Conservation (phyloP, 495 filamentous ascomycete genomes). For the Collariella sp. region DNA sequence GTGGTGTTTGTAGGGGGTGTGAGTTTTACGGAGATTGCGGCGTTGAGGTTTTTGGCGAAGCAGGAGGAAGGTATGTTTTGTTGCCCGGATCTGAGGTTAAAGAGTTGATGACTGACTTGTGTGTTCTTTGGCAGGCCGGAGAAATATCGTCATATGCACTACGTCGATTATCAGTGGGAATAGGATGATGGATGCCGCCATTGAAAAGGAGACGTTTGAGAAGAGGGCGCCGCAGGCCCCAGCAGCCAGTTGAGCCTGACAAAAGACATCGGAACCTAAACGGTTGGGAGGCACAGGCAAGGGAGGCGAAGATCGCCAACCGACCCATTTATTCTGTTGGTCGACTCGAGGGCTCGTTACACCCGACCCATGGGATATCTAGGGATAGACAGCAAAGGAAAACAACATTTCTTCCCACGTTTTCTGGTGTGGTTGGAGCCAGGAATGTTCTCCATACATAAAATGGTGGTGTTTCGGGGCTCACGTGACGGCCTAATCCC, state of each 20-base stretch:
- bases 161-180: conserved; percentile 87
- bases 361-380: too few species aligned
- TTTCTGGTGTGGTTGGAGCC: background rate
- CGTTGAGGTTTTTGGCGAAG: conserved; percentile 79
- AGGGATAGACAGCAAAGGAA: too few species aligned
- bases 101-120: background rate
- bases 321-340: too few species aligned
- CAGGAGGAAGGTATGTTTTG: conserved; percentile 62
- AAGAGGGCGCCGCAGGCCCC: conserved; percentile 22
- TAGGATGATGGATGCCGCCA: conserved; percentile 78
- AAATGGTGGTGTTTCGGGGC: background rate
- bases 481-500: conserved; percentile 18
- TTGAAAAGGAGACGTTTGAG: conserved; percentile 63
- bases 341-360: background rate
- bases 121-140: conserved; percentile 36
- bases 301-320: too few species aligned
- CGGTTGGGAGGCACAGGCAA: background rate
- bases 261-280: background rate
- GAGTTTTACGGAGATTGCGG: conserved; percentile 92
- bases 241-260: background rate
- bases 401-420: too few species aligned
- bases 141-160: conserved; percentile 84
- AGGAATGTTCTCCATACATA: background rate
- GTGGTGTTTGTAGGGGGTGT: conserved; percentile 94
- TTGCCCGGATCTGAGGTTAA: background rate